These are phyloP conservation scores for Leavenworthia alabamica DNA, from an alignment of 345 rosid species.

Conservation along the genomic window DNA sequence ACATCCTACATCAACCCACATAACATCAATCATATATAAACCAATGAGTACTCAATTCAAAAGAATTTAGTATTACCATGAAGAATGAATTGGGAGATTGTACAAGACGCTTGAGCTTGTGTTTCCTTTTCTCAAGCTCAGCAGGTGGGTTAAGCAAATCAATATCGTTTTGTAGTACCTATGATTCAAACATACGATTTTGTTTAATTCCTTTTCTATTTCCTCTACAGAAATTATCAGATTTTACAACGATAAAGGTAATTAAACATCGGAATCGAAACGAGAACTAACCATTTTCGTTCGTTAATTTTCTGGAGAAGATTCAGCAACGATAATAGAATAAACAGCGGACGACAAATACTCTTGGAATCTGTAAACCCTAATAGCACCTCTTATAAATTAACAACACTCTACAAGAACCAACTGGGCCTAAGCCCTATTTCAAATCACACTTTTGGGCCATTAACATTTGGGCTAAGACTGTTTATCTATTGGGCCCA, in stretches of 20 bases:
- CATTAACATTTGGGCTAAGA: background rate
- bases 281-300: slow-evolving; percentile 15
- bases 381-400: background rate
- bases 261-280: background rate
- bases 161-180: slow-evolving; percentile 65
- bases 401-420: background rate
- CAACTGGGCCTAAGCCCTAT: background rate
- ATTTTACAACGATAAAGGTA: background rate
- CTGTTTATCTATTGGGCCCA: background rate
- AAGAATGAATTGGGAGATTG: slow-evolving; percentile 63
- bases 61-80: too few species aligned
- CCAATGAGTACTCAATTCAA: too few species aligned
- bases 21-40: too few species aligned
- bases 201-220: too few species aligned
- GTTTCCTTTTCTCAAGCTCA: slow-evolving; percentile 69
- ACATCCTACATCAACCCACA: slow-evolving; percentile 36
- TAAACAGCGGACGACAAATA: slow-evolving; percentile 19
- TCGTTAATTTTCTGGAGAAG: background rate
- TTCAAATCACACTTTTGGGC: background rate
- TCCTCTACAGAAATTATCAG: background rate
- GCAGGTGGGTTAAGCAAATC: slow-evolving; percentile 65
- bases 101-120: slow-evolving; percentile 73
- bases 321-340: background rate
- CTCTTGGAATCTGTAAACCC: background rate
- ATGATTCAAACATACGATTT: too few species aligned